phyloP scores from a whole-genome alignment of 148 eudicot species.

The Amaranthus cruentus region DNA sequence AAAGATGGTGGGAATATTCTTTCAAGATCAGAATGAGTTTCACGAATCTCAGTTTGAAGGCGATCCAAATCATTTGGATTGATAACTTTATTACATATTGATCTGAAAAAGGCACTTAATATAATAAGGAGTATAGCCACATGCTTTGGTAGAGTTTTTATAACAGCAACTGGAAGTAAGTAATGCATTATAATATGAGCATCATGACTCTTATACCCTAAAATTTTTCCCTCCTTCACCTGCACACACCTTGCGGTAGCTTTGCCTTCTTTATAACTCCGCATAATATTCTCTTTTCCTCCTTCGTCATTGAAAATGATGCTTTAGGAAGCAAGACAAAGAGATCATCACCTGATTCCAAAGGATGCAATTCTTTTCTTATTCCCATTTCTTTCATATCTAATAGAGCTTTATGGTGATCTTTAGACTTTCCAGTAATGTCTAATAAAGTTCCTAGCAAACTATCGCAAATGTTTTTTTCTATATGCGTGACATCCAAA shows the following conservation, averaged over 20 bases:
- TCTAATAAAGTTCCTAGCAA: constrained; percentile 2
- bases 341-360: background rate
- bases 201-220: constrained; percentile 9
- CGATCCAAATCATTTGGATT: background rate
- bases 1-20: constrained; percentile 11
- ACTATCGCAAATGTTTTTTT: constrained; percentile 12
- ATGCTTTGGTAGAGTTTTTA: background rate
- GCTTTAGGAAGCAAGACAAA: background rate
- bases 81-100: background rate
- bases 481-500: constrained; percentile 9
- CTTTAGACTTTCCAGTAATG: constrained; percentile 3
- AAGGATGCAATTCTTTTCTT: background rate
- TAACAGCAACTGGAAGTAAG: constrained; percentile 7
- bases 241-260: constrained; percentile 14
- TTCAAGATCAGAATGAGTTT: constrained; percentile 7
- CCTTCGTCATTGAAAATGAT: background rate
- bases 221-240: constrained; percentile 2
- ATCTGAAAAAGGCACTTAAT: background rate
- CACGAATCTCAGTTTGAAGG: background rate
- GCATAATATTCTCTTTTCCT: background rate
- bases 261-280: background rate
- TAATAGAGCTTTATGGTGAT: constrained; percentile 4
- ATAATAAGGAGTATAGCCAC: background rate
- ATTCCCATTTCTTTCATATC: constrained; percentile 3
- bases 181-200: constrained; percentile 11